Percentiles rank a stretch among this genome's conserved stretches.
These are phyloP conservation scores for Ogataea trehaloabstinens DNA, from an alignment of 805 yeast species.

Conservation along the genomic window DNA sequence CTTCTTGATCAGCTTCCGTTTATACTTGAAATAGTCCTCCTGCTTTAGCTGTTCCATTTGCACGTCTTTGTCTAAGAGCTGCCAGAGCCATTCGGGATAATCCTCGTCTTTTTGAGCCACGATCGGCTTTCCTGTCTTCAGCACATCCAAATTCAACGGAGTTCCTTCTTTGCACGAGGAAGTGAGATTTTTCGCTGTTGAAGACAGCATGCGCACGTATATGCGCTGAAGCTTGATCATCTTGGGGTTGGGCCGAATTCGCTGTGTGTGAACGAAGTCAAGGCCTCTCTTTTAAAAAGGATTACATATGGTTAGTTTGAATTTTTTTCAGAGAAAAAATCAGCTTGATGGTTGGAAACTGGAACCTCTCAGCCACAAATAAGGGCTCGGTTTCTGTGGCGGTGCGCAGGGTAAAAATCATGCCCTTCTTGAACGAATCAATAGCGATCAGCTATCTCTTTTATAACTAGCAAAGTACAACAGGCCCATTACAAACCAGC, in stretches of 20 bases:
- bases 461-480: too few relatives aligned
- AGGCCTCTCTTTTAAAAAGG: too few relatives aligned
- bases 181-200: constrained; percentile 18
- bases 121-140: constrained; percentile 81
- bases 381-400: too few relatives aligned
- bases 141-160: constrained; percentile 64
- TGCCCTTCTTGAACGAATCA: too few relatives aligned
- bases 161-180: constrained; percentile 74
- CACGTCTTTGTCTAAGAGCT: constrained; percentile 64
- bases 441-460: too few relatives aligned
- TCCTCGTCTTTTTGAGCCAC: constrained; percentile 84
- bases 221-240: not conserved
- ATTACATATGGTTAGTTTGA: too few relatives aligned
- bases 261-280: not conserved
- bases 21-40: constrained; percentile 59
- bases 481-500: too few relatives aligned
- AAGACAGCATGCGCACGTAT: constrained; percentile 21
- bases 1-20: constrained; percentile 68
- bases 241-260: not conserved
- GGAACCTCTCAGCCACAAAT: too few relatives aligned
- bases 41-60: constrained; percentile 52
- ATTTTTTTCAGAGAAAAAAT: too few relatives aligned
- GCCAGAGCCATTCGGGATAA: constrained; percentile 96
- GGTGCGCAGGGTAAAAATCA: too few relatives aligned
- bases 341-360: too few relatives aligned